A percentile compares a stretch with the other conserved stretches of the same genome.
Conservation (phyloP, 345 rosid genomes). For the Melaleuca alternifolia region DNA sequence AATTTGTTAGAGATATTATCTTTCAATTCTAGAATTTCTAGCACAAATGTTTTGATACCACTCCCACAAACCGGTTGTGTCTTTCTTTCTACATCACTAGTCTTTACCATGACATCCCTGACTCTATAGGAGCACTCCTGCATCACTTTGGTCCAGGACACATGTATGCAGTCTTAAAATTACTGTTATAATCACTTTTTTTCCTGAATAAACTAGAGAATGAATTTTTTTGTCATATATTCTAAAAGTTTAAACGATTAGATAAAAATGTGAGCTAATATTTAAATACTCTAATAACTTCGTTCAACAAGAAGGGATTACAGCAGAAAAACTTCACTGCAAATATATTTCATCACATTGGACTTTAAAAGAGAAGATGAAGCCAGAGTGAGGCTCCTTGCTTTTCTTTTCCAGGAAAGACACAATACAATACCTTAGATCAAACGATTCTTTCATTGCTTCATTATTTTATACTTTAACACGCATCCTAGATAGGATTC, state of each 20-base stretch:
- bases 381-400: background rate
- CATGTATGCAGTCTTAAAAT: background rate
- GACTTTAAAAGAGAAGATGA: background rate
- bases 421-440: background rate
- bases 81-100: too few species aligned
- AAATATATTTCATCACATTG: background rate
- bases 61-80: too few species aligned
- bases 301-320: background rate
- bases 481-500: background rate
- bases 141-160: too few species aligned
- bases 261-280: background rate
- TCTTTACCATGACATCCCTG: too few species aligned
- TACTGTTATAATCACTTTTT: background rate
- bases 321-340: background rate
- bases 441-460: background rate
- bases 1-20: too few species aligned
- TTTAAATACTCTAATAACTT: background rate
- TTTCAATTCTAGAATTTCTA: too few species aligned
- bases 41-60: too few species aligned
- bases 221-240: background rate
- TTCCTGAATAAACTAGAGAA: background rate
- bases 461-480: background rate
- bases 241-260: background rate
- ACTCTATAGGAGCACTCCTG: too few species aligned
- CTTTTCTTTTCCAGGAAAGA: background rate